These are phyloP conservation scores for Ramaria sp. DNA, from an alignment of 768 basidiomycete species.

Conservation along the genomic window DNA sequence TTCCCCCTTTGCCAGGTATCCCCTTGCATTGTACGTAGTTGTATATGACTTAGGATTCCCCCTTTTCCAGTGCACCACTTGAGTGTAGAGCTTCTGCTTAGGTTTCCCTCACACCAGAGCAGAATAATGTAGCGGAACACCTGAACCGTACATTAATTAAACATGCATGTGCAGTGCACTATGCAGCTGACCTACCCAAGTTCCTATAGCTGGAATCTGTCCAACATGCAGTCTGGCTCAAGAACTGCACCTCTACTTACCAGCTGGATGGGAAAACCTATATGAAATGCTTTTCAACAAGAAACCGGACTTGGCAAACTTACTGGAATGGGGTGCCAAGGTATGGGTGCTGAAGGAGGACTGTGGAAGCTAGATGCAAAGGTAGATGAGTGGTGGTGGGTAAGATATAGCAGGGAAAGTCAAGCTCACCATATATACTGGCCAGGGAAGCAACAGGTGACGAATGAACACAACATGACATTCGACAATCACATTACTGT, in stretches of 20 bases:
- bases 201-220: conserved; percentile 20
- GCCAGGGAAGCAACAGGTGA: too few species aligned
- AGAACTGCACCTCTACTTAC: conserved; percentile 15
- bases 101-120: conserved; percentile 15
- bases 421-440: too few species aligned
- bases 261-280: conserved; percentile 15
- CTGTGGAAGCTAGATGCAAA: neutral
- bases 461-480: too few species aligned
- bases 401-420: too few species aligned
- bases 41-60: too few species aligned
- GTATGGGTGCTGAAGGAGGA: neutral
- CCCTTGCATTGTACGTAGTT: too few species aligned
- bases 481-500: too few species aligned
- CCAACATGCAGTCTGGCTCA: conserved; percentile 13
- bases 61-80: too few species aligned
- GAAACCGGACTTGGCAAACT: neutral
- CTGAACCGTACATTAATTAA: conserved; percentile 18
- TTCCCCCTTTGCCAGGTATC: too few species aligned
- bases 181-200: conserved; percentile 12
- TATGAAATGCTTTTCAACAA: conserved; percentile 9
- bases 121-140: conserved; percentile 21
- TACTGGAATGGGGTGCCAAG: neutral
- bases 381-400: neutral
- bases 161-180: conserved; percentile 13
- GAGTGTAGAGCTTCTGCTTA: too few species aligned